Percentiles rank a stretch among this genome's conserved stretches.
Evolutionary conservation across 108 stramenopile species (phyloP).

Genomic region (Nitzschia sp.): DNA sequence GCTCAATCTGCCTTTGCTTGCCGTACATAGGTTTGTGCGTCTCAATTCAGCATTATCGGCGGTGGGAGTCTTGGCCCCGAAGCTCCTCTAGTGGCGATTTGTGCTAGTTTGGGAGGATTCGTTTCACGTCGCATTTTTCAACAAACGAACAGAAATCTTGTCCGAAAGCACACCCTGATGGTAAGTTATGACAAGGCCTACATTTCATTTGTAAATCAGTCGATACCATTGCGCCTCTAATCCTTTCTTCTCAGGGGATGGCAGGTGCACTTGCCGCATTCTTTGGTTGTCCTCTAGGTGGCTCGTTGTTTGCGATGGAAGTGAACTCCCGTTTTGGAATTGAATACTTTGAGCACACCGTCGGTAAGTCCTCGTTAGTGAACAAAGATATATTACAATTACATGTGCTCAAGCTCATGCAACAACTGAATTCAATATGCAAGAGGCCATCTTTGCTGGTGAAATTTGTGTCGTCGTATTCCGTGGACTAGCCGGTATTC

Average conservation of each 20-base stretch:
- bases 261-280: slow-evolving; percentile 65
- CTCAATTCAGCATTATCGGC: slow-evolving; percentile 56
- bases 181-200: not conserved
- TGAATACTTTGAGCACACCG: slow-evolving; percentile 72
- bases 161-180: slow-evolving; percentile 75
- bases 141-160: slow-evolving; percentile 39
- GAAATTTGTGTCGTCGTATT: slow-evolving; percentile 57
- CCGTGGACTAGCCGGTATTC: slow-evolving; percentile 44
- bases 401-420: too few relatives aligned
- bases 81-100: slow-evolving; percentile 42
- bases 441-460: slow-evolving; percentile 55
- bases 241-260: slow-evolving; percentile 33
- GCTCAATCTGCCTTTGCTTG: not conserved
- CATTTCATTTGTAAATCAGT: not conserved
- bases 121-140: slow-evolving; percentile 51
- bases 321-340: slow-evolving; percentile 61
- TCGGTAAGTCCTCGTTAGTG: slow-evolving; percentile 10
- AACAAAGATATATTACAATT: too few relatives aligned
- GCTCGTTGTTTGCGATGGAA: slow-evolving; percentile 58
- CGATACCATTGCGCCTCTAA: not conserved
- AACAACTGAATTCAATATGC: too few relatives aligned
- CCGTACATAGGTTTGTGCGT: slow-evolving; percentile 34
- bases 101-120: slow-evolving; percentile 61
- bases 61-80: slow-evolving; percentile 53
- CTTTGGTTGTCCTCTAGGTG: slow-evolving; percentile 64